Evolutionary conservation across 441 rosid species (phyloP), one percentile per base, ranked within the genome.

Genomic region (Francoa sonchifolia): DNA sequence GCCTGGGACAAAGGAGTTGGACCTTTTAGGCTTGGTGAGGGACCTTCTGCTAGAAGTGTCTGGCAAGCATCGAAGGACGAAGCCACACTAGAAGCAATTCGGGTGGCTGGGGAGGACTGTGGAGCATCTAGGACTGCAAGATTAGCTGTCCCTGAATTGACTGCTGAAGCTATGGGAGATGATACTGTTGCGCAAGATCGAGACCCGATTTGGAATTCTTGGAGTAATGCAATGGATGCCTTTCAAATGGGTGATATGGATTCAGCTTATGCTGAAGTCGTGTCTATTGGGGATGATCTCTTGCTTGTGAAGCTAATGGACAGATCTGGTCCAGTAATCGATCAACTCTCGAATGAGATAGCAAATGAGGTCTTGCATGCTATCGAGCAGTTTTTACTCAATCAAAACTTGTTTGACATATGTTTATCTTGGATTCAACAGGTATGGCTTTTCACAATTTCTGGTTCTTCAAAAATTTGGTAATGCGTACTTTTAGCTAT

Each of bases 41-140:
- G 99, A 42, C 96, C 96, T 58, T 92, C 99, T 22, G 99, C 95
- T 33, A 77, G 99, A 76, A 77, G 96, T 63, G 96, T 83, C 42
- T 92, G 99, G 96, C 99, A 81, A 67, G 95, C 99, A 43, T 92
- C 96, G 45, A 86, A 83, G 58, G 99, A 92, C 33, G 95, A 92
- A 75, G 99, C 99, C 42, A 92, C 99, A 25, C 69, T 92, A 61
- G 94, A 92, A 75, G 97, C 99, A 37, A 92, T 92, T 50, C 77
- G 97, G 39, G 94, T 79, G 39, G 97, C 92, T 12, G 97, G 97
- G 14, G 97, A 84, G 55, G 99, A 87, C 42, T 57, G 63, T 19
- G 82, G 76, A 43, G 62, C 69, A 39, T 54, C 72, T 48, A 66
- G 84, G 40, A 51, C 79, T 27, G 73, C 73, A 23, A 68, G 81